Evolutionary conservation across 306 rosid species (phyloP).

Genomic region (Morella rubra): DNA sequence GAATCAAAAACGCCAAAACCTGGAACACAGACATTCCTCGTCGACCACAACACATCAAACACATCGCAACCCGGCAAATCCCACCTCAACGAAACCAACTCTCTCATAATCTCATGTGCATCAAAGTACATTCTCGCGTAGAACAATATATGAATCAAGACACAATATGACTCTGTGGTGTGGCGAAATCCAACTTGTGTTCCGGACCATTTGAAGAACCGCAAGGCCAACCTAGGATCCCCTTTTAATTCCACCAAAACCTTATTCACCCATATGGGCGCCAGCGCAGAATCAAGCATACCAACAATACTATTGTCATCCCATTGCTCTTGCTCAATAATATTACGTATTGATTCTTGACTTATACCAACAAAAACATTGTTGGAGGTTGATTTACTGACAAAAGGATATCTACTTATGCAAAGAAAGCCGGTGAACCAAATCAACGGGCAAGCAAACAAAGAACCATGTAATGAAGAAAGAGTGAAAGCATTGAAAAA

Average conservation of each 20-base stretch:
- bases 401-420: conserved; percentile 69
- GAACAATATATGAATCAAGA: conserved; percentile 71
- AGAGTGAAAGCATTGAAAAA: conserved; percentile 26
- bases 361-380: conserved; percentile 30
- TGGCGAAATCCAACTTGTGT: conserved; percentile 52
- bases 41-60: conserved; percentile 74
- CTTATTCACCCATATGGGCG: conserved; percentile 69
- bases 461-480: conserved; percentile 33
- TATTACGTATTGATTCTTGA: conserved; percentile 44
- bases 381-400: conserved; percentile 36
- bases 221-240: conserved; percentile 64
- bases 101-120: conserved; percentile 53
- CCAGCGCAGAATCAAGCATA: conserved; percentile 53
- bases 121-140: conserved; percentile 56
- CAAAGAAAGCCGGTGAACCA: conserved; percentile 56
- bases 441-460: conserved; percentile 46
- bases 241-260: conserved; percentile 56
- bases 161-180: conserved; percentile 64
- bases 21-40: conserved; percentile 53
- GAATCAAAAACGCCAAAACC: conserved; percentile 81
- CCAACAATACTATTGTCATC: conserved; percentile 40
- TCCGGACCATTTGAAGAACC: conserved; percentile 65
- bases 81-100: conserved; percentile 53
- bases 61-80: conserved; percentile 55
- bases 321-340: conserved; percentile 45